phyloP scores from a whole-genome alignment of 352 stramenopile species.

The Phytophthora multivora region DNA sequence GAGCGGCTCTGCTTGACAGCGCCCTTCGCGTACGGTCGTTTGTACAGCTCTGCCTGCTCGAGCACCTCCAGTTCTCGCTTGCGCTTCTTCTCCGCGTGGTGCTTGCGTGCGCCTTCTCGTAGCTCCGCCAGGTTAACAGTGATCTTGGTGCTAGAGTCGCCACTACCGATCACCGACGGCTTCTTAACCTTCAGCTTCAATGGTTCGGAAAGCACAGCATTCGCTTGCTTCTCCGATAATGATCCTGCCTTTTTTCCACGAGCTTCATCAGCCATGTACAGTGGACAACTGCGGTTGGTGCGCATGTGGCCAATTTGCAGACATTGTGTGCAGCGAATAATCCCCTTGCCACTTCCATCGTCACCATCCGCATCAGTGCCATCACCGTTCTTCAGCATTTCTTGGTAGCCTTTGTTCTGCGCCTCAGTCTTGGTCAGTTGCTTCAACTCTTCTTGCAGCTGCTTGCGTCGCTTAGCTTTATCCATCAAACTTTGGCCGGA shows the following conservation, averaged over 20 bases:
- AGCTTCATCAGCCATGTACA: constrained; percentile 80
- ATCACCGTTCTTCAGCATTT: constrained; percentile 83
- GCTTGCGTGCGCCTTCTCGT: constrained; percentile 73
- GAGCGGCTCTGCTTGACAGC: constrained; percentile 76
- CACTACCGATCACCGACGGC: constrained; percentile 25
- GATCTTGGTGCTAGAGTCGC: constrained; percentile 55
- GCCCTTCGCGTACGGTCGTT: constrained; percentile 76
- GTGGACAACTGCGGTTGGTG: constrained; percentile 80
- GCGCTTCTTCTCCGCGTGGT: constrained; percentile 82
- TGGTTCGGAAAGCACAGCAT: constrained; percentile 39
- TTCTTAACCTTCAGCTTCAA: constrained; percentile 76
- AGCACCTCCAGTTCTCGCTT: constrained; percentile 76
- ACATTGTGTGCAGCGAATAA: constrained; percentile 84
- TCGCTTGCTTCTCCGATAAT: constrained; percentile 34
- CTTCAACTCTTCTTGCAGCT: constrained; percentile 87
- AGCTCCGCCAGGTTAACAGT: constrained; percentile 80
- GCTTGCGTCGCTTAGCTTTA: constrained; percentile 82
- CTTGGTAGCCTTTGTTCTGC: constrained; percentile 83
- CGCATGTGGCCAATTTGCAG: constrained; percentile 82
- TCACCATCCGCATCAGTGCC: constrained; percentile 33
- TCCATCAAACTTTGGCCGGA: constrained; percentile 58
- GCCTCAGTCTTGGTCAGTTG: constrained; percentile 81
- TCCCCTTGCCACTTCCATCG: constrained; percentile 51
- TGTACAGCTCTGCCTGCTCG: constrained; percentile 82
- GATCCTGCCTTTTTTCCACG: constrained; percentile 42